phyloP scores from a whole-genome alignment of 345 rosid species.

The Pelargonium nanum region DNA sequence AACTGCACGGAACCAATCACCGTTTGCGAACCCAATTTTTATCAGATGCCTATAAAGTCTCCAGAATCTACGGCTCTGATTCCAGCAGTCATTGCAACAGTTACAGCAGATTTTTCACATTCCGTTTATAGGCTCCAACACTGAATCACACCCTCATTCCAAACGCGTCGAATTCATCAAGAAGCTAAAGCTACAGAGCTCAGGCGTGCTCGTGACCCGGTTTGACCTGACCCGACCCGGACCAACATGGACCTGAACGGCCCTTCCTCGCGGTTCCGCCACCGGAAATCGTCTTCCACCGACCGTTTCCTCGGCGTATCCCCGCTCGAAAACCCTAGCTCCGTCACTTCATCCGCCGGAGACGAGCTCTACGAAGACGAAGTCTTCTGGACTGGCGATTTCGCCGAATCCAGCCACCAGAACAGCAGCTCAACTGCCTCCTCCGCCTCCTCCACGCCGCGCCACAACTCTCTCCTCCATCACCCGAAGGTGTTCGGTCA shows the following conservation, averaged over 20 bases:
- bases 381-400: constrained; percentile 19
- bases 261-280: constrained; percentile 10
- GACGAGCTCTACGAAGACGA: constrained; percentile 30
- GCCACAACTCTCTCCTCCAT: constrained; percentile 3
- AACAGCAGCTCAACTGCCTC: constrained; percentile 4
- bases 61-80: not conserved
- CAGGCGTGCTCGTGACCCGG: not conserved
- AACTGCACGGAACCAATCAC: not conserved
- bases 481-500: constrained; percentile 5
- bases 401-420: constrained; percentile 3
- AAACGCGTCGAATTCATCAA: not conserved
- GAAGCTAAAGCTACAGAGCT: not conserved
- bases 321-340: constrained; percentile 1
- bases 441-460: constrained; percentile 10
- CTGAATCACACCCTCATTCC: not conserved
- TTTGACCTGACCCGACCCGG: not conserved
- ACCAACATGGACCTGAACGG: constrained; percentile 16
- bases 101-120: not conserved
- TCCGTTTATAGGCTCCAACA: not conserved
- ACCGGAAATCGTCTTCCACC: constrained; percentile 13
- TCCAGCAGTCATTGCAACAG: not conserved
- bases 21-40: not conserved
- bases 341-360: constrained; percentile 11
- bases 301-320: constrained; percentile 17
- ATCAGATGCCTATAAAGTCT: not conserved